phyloP scores from a whole-genome alignment of 306 rosid species.

The Crataegus laevigata region DNA sequence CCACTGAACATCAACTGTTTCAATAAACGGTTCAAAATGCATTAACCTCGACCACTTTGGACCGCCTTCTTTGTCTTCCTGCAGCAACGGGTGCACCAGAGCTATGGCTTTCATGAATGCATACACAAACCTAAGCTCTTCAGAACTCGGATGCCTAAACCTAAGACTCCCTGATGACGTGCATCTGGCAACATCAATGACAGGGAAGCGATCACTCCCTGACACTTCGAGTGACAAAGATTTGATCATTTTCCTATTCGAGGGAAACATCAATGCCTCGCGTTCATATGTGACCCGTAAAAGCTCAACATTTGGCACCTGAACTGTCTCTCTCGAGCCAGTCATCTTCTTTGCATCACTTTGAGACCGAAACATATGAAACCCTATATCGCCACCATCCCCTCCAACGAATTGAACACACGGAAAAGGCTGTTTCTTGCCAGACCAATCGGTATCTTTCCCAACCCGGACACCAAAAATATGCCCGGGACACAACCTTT shows the following conservation, averaged over 20 bases:
- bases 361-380: conserved; percentile 51
- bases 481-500: conserved; percentile 49
- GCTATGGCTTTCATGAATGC: conserved; percentile 56
- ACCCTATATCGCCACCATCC: conserved; percentile 63
- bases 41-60: conserved; percentile 41
- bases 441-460: conserved; percentile 54
- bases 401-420: conserved; percentile 67
- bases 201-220: conserved; percentile 49
- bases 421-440: conserved; percentile 55
- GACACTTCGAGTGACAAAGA: conserved; percentile 37
- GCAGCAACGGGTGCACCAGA: conserved; percentile 56
- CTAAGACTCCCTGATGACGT: conserved; percentile 31
- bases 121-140: conserved; percentile 56
- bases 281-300: conserved; percentile 53
- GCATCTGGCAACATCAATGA: conserved; percentile 58
- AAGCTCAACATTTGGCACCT: conserved; percentile 49
- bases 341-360: conserved; percentile 63
- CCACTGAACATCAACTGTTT: conserved; percentile 69
- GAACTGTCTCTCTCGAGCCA: conserved; percentile 54
- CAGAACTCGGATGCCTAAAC: conserved; percentile 50
- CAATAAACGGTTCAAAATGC: conserved; percentile 49
- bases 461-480: conserved; percentile 56
- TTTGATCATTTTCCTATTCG: conserved; percentile 52
- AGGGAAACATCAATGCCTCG: conserved; percentile 55
- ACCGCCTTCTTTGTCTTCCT: conserved; percentile 46